These are phyloP conservation scores for Flammula alnicola DNA, from an alignment of 1,284 basidiomycete species.

Conservation along the genomic window DNA sequence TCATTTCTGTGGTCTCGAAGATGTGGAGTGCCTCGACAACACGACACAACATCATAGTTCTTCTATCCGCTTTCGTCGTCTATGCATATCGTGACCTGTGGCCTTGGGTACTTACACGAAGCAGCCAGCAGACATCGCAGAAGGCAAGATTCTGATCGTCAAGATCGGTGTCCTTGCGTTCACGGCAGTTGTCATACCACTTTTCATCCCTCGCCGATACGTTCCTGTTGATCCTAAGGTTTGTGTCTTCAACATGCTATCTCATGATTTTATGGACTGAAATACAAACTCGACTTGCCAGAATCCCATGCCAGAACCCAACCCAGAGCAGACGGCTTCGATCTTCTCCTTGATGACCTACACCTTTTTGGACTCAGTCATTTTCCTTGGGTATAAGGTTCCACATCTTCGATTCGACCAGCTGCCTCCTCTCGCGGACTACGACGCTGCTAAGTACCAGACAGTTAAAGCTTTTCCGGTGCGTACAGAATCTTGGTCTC, in stretches of 20 bases:
- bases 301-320: conserved; percentile 46
- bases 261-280: neutral
- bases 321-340: conserved; percentile 69
- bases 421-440: conserved; percentile 61
- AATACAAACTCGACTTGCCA: conserved; percentile 19
- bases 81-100: conserved; percentile 67
- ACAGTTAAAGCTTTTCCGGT: conserved; percentile 23
- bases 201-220: conserved; percentile 44
- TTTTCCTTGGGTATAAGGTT: conserved; percentile 46
- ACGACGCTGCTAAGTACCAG: conserved; percentile 47
- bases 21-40: conserved; percentile 11
- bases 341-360: conserved; percentile 58
- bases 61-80: conserved; percentile 42
- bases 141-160: conserved; percentile 40
- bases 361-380: conserved; percentile 57
- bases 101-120: conserved; percentile 55
- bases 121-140: conserved; percentile 35
- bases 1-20: conserved; percentile 16
- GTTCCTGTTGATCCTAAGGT: conserved; percentile 25
- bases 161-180: conserved; percentile 38
- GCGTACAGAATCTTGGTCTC: neutral
- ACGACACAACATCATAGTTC: conserved; percentile 32
- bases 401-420: conserved; percentile 44
- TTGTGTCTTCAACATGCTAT: conserved; percentile 1
- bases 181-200: conserved; percentile 40